Base-by-base conservation (phyloP, 139 green algal genomes). In the Spirogloea muscicola region DNA sequence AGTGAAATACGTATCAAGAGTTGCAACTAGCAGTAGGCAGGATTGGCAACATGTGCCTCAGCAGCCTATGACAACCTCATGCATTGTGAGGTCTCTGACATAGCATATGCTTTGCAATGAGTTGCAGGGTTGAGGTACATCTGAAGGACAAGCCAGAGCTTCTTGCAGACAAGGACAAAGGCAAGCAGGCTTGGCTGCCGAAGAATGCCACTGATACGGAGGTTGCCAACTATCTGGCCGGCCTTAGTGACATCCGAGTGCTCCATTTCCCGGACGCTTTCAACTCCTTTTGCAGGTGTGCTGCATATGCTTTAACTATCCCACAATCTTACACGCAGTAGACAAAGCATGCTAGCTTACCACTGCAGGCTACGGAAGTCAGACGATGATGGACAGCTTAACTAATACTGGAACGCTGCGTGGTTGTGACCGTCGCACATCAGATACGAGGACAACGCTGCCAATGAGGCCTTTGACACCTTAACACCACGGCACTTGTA, bases 221-320 rank as follows among this genome's bases (percentile, higher is more conserved):
- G 52, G 65, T 74, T 43, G 13, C 29, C 5, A n/a, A 2, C 3
- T 38, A n/a, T 10, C 65, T 74, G 16, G 65, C 43, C 4, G n/a
- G 49, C 31, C 65, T 66, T 7, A 38, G 66, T 10, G 16, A 21
- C 34, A 66, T 41, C 25, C 36, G 65, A 25, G 38, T 74, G 42
- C 44, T 74, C 27, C 65, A 74, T 46, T 25, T 74, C 3, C 34
- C 31, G 3, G 21, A 74, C 3, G 21, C 65, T 3, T 38, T 66
- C 48, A 25, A 68, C n/a, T 33, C 65, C 27, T 74, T 74, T 66
- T 74, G 38, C 65, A 74, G 42, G 65, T 38, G 6, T 31, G 42
- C 27, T 36, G 6, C 43, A 21, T 36, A 10, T 64, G 55, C 55
- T 64, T 64, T 9, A 41, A 10, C 10, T 16, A 21, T 9, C 31